Evolutionary conservation across 75 land plant genomes (phyloP).

Genomic region (Ceratopteris richardii): DNA sequence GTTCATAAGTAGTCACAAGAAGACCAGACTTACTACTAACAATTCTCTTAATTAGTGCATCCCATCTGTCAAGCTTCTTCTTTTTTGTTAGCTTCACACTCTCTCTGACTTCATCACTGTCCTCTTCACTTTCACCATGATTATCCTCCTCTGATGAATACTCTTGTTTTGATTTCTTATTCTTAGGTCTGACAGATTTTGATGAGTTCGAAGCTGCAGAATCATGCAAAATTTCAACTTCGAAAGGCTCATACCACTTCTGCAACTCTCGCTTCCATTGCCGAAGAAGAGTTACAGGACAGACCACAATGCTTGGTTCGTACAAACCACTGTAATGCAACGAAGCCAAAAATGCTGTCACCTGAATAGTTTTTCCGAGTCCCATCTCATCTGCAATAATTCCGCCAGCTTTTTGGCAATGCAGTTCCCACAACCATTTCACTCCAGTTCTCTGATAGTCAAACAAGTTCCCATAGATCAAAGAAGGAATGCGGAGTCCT

Average conservation of each 20-base stretch:
- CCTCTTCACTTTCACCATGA: too few species aligned
- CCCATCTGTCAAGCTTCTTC: conserved; percentile 61
- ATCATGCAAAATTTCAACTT: conserved; percentile 81
- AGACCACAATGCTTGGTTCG: conserved; percentile 76
- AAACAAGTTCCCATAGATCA: conserved; percentile 57
- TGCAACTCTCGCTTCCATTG: conserved; percentile 90
- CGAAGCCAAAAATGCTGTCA: conserved; percentile 80
- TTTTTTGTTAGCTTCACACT: conserved; percentile 17
- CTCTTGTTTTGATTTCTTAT: conserved; percentile 10
- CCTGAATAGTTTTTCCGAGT: conserved; percentile 92
- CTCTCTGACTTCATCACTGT: conserved; percentile 36
- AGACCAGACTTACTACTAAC: conserved; percentile 56
- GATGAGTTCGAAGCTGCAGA: conserved; percentile 41
- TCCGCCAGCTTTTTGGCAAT: conserved; percentile 94
- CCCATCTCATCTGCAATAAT: conserved; percentile 99
- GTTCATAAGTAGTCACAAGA: conserved; percentile 94
- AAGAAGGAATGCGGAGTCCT: conserved; percentile 67
- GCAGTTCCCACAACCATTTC: conserved; percentile 98
- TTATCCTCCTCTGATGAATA: conserved; percentile 29
- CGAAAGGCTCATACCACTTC: conserved; percentile 80
- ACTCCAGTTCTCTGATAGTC: conserved; percentile 98
- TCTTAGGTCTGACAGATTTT: conserved; percentile 27
- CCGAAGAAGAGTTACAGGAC: conserved; percentile 84
- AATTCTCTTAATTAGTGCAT: conserved; percentile 57
- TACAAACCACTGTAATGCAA: conserved; percentile 87